Evolutionary conservation across 2,329 filamentous ascomycete genomes (phyloP).

Genomic region (Dryadomyces quercivorus): DNA sequence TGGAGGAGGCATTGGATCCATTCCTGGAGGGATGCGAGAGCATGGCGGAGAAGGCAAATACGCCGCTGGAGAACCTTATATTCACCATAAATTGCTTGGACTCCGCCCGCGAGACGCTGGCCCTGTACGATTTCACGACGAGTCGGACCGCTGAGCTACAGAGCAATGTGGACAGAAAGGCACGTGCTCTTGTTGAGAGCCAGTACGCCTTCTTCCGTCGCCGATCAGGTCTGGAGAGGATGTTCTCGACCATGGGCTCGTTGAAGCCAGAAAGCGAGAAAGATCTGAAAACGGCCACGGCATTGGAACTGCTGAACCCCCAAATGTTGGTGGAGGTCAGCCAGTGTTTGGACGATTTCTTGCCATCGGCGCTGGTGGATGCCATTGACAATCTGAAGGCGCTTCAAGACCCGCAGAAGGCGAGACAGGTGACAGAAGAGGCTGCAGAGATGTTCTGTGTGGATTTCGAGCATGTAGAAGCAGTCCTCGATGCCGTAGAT

Average conservation of each 20-base stretch:
- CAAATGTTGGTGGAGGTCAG: conserved; percentile 52
- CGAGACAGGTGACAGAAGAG: conserved; percentile 65
- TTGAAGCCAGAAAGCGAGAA: conserved; percentile 22
- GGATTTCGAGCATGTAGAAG: conserved; percentile 59
- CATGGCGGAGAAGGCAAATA: conserved; percentile 45
- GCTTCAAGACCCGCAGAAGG: conserved; percentile 59
- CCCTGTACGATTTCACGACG: conserved; percentile 51
- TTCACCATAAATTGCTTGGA: conserved; percentile 64
- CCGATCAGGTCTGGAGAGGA: conserved; percentile 57
- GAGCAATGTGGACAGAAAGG: conserved; percentile 40
- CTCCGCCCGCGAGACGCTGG: conserved; percentile 42
- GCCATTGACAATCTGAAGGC: conserved; percentile 69
- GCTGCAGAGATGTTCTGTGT: conserved; percentile 75
- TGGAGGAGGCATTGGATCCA: conserved; percentile 73
- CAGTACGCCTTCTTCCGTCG: conserved; percentile 64
- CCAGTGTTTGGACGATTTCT: conserved; percentile 74
- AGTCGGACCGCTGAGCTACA: conserved; percentile 42
- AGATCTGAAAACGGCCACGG: conserved; percentile 41
- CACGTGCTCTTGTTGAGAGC: conserved; percentile 46
- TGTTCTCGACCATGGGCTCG: conserved; percentile 45
- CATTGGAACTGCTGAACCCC: conserved; percentile 45
- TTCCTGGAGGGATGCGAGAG: conserved; percentile 67
- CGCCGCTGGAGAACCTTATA: conserved; percentile 48
- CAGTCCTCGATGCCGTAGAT: conserved; percentile 32
- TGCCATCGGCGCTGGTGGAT: conserved; percentile 88